phyloP scores from a whole-genome alignment of 345 rosid species.

The Arabidopsis suecica region DNA sequence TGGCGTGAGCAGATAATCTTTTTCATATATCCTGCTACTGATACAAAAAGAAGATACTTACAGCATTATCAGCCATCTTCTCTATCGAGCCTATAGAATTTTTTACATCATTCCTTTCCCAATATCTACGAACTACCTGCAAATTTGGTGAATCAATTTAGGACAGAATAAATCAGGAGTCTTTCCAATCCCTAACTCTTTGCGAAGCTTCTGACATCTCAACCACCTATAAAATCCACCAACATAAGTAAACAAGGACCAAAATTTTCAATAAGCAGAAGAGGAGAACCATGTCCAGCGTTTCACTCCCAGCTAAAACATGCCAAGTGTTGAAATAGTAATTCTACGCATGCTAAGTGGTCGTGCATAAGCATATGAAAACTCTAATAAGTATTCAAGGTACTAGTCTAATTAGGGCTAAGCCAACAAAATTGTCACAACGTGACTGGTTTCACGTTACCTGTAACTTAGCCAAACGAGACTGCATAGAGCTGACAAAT shows the following conservation, averaged over 20 bases:
- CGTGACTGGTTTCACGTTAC: conserved; percentile 50
- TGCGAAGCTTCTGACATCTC: conserved; percentile 44
- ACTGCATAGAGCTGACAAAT: conserved; percentile 88
- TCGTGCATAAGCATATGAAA: conserved; percentile 1
- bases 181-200: conserved; percentile 19
- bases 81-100: conserved; percentile 78
- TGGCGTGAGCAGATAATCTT: background rate
- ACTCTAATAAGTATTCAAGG: background rate
- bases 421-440: conserved; percentile 19
- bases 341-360: background rate
- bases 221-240: background rate
- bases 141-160: conserved; percentile 42
- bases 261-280: conserved; percentile 10
- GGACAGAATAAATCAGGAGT: background rate
- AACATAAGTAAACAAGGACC: background rate
- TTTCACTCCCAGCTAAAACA: conserved; percentile 20
- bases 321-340: background rate
- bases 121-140: conserved; percentile 82
- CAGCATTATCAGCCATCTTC: conserved; percentile 95
- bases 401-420: background rate
- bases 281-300: conserved; percentile 2
- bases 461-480: conserved; percentile 94
- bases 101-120: conserved; percentile 88
- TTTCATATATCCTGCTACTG: background rate
- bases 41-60: conserved; percentile 46